These are phyloP conservation scores for Xylariaceae sp. DNA, from an alignment of 2,329 filamentous ascomycete species.

Conservation along the genomic window DNA sequence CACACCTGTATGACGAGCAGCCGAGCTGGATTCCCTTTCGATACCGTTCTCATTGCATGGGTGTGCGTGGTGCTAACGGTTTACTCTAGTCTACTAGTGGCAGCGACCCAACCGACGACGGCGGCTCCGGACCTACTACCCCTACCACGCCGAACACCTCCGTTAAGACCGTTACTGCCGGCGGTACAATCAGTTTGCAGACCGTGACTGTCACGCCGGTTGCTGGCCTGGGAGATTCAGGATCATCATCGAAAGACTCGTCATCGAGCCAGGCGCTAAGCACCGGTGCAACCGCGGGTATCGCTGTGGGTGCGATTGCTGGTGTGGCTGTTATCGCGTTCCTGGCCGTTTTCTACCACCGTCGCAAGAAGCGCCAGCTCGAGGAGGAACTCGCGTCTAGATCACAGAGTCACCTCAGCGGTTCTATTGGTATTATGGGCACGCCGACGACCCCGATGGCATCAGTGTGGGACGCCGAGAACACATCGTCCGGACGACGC, in stretches of 20 bases:
- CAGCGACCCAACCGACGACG: constrained; percentile 17
- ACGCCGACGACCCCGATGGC: constrained; percentile 43
- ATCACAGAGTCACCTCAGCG: constrained; percentile 44
- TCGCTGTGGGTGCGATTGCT: constrained; percentile 30
- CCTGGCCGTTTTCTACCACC: constrained; percentile 39
- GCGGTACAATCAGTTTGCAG: constrained; percentile 41
- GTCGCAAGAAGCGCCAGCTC: constrained; percentile 40
- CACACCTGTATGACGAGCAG: constrained; percentile 30
- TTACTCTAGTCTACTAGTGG: constrained; percentile 10
- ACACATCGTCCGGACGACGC: constrained; percentile 41
- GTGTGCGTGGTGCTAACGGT: constrained; percentile 1
- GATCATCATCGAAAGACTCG: constrained; percentile 4
- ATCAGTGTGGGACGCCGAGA: constrained; percentile 36
- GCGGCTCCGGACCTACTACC: constrained; percentile 1
- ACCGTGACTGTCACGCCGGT: constrained; percentile 52
- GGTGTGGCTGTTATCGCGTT: constrained; percentile 23
- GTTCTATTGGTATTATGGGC: constrained; percentile 45
- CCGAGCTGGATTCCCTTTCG: constrained; percentile 18
- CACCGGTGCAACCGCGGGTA: constrained; percentile 26
- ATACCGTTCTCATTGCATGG: neutral
- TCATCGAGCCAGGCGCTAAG: constrained; percentile 22
- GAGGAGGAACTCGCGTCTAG: constrained; percentile 40
- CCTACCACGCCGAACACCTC: constrained; percentile 33
- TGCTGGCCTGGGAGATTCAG: constrained; percentile 7
- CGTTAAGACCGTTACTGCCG: constrained; percentile 51